phyloP scores from a whole-genome alignment of 2,329 filamentous ascomycete genomes.

The Blastomyces parvus region DNA sequence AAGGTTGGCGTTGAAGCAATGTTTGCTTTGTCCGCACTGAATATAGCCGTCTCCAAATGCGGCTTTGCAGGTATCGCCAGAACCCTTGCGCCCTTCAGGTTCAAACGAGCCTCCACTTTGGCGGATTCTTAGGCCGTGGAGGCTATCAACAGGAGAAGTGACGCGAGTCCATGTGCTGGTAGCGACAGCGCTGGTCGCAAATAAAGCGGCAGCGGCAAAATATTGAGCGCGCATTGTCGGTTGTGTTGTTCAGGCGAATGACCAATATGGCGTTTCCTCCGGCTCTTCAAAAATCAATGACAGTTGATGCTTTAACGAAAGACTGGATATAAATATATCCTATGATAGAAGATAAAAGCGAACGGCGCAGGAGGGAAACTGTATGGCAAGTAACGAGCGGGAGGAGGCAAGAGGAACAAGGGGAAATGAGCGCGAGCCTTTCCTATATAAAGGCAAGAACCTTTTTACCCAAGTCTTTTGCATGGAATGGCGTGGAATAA shows the following conservation, averaged over 20 bases:
- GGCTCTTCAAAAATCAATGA: not conserved
- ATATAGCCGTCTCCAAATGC: constrained; percentile 16
- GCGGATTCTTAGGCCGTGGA: constrained; percentile 4
- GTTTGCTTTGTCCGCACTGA: constrained; percentile 13
- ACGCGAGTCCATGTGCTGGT: constrained; percentile 7
- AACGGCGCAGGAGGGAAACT: not conserved
- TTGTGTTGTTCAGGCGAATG: not conserved
- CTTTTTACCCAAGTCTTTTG: not conserved
- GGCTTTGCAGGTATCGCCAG: constrained; percentile 11
- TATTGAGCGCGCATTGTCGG: constrained; percentile 9
- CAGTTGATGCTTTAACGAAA: not conserved
- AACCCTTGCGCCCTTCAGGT: constrained; percentile 10
- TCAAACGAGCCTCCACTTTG: constrained; percentile 11
- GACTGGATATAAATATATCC: constrained; percentile 5
- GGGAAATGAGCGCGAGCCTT: not conserved
- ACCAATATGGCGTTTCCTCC: not conserved
- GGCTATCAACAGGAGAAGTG: not conserved
- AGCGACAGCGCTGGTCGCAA: constrained; percentile 7
- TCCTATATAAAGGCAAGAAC: not conserved
- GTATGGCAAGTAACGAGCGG: not conserved
- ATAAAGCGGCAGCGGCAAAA: constrained; percentile 9
- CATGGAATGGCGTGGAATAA: not conserved
- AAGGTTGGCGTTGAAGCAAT: constrained; percentile 16
- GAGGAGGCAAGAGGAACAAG: constrained; percentile 3
- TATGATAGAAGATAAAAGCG: not conserved